These are phyloP conservation scores for Sisymbrium irio DNA, from an alignment of 345 rosid species.

Conservation along the genomic window DNA sequence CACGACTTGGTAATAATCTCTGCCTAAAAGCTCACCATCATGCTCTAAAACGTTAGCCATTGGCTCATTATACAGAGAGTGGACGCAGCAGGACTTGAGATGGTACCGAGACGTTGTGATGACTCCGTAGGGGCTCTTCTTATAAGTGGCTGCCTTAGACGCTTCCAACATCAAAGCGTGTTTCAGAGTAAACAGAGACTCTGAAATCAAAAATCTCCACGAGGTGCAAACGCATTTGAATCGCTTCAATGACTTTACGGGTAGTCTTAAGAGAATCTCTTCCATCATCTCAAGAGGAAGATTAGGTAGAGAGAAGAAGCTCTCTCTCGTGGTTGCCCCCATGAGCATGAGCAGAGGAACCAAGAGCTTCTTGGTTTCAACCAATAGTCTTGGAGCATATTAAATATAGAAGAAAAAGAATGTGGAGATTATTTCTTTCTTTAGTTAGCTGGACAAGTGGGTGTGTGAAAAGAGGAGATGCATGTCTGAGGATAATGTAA, in stretches of 20 bases:
- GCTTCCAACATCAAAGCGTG: conserved; percentile 32
- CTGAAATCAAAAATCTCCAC: conserved; percentile 35
- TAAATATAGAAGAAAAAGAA: neutral
- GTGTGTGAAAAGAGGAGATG: conserved; percentile 17
- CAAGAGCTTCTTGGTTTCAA: conserved; percentile 10
- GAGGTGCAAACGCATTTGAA: conserved; percentile 37
- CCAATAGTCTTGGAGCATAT: conserved; percentile 1
- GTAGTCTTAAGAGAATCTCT: conserved; percentile 35
- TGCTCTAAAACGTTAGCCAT: neutral
- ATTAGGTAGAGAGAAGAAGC: conserved; percentile 1
- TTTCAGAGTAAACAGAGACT: conserved; percentile 11
- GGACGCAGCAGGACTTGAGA: conserved; percentile 34
- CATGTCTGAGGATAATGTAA: conserved; percentile 32
- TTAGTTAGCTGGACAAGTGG: conserved; percentile 30
- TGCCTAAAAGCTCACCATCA: conserved; percentile 34
- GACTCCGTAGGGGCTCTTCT: conserved; percentile 13
- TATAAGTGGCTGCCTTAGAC: conserved; percentile 6
- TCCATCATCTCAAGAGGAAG: conserved; percentile 35
- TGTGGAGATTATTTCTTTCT: neutral
- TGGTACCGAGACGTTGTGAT: conserved; percentile 27
- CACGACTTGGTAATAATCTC: conserved; percentile 36
- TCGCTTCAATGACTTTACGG: conserved; percentile 24
- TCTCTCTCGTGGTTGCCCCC: conserved; percentile 9
- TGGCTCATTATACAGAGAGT: conserved; percentile 25
- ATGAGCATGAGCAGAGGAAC: conserved; percentile 11